Evolutionary conservation across 2,329 filamentous ascomycete genomes (phyloP).

Genomic region (Pochonia chlamydosporia): DNA sequence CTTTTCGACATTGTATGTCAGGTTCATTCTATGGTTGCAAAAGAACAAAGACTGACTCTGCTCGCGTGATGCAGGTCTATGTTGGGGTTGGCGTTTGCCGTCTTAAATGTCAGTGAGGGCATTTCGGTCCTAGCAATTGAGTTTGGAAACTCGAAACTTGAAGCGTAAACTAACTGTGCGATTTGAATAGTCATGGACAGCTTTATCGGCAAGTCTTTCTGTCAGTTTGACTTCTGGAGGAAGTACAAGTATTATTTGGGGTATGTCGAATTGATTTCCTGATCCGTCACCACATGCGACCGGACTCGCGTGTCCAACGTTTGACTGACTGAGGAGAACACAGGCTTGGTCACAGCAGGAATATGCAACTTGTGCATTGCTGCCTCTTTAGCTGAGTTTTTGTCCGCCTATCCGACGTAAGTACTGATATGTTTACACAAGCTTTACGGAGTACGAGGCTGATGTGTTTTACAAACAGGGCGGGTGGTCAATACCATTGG

Average conservation of each 20-base stretch:
- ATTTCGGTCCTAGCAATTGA: not conserved
- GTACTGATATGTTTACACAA: not conserved
- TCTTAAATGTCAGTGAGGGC: slow-evolving; percentile 29
- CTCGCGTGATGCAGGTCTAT: slow-evolving; percentile 20
- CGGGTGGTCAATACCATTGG: slow-evolving; percentile 65
- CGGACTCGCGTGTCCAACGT: too few species aligned
- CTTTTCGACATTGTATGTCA: slow-evolving; percentile 18
- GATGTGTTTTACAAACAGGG: slow-evolving; percentile 15
- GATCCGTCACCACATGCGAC: too few species aligned
- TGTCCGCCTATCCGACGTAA: slow-evolving; percentile 52
- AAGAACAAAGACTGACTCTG: not conserved
- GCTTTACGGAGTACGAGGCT: not conserved
- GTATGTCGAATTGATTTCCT: slow-evolving; percentile 21
- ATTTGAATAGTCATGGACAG: slow-evolving; percentile 32
- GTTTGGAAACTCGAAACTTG: not conserved
- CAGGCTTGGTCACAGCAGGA: slow-evolving; percentile 24
- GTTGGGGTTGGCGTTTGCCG: slow-evolving; percentile 40
- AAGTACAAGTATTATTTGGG: slow-evolving; percentile 65
- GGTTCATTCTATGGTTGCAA: not conserved
- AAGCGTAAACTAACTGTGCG: not conserved
- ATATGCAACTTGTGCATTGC: slow-evolving; percentile 42
- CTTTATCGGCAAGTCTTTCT: slow-evolving; percentile 37
- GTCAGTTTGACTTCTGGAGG: slow-evolving; percentile 60
- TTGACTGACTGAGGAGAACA: not conserved
- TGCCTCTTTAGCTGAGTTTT: slow-evolving; percentile 62